Conservation (phyloP, 495 filamentous ascomycete species). For the Trichoderma orchidacearum region DNA sequence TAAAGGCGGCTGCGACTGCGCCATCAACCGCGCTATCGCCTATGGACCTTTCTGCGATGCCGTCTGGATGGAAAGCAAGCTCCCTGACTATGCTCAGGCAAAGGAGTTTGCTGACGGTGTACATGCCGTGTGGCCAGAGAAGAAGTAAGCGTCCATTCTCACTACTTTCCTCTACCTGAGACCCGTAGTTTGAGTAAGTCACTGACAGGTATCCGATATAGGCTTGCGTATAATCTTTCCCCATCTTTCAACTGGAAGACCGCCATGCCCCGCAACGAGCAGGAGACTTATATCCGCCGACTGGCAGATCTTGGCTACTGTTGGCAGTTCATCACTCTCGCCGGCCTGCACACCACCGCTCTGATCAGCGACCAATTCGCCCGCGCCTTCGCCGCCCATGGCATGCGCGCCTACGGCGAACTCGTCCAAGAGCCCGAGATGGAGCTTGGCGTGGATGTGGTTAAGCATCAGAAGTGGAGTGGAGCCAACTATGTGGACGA, state of each 20-base stretch:
- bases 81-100: conserved; percentile 85
- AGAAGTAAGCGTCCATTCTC: conserved; percentile 54
- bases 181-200: neutral
- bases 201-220: conserved; percentile 17
- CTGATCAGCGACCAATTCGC: conserved; percentile 82
- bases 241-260: conserved; percentile 99
- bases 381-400: conserved; percentile 61
- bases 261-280: conserved; percentile 84
- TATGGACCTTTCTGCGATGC: conserved; percentile 91
- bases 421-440: conserved; percentile 97
- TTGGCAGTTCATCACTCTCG: conserved; percentile 99
- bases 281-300: conserved; percentile 92
- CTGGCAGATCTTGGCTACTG: conserved; percentile 83
- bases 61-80: conserved; percentile 98
- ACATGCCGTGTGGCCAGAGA: conserved; percentile 87
- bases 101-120: conserved; percentile 91
- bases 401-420: conserved; percentile 96
- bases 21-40: conserved; percentile 79
- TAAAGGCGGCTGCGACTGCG: conserved; percentile 80
- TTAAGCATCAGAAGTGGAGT: conserved; percentile 97
- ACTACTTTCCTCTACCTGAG: too few species aligned
- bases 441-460: conserved; percentile 76
- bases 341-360: conserved; percentile 91
- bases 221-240: conserved; percentile 91
- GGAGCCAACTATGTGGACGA: conserved; percentile 91